Evolutionary conservation across 164 flowering plant genomes (phyloP).

Genomic region (Chimonanthus praecox): DNA sequence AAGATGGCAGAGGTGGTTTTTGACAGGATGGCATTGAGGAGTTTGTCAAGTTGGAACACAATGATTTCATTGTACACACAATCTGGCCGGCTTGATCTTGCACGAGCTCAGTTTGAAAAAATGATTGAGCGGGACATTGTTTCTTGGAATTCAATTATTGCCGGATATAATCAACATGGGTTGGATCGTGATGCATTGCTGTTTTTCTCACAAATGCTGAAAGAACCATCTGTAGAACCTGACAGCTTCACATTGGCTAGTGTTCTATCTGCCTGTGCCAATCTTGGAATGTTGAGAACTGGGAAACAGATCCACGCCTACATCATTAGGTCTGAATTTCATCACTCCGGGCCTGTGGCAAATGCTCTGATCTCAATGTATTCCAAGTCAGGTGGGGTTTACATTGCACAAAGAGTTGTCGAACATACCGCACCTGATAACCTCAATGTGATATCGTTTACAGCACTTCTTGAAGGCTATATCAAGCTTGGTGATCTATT

Average conservation of each 20-base stretch:
- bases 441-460: constrained; percentile 57
- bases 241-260: constrained; percentile 33
- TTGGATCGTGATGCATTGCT: constrained; percentile 19
- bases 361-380: constrained; percentile 87
- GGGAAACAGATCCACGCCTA: constrained; percentile 34
- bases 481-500: constrained; percentile 61
- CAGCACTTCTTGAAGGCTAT: constrained; percentile 78
- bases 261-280: constrained; percentile 46
- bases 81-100: constrained; percentile 47
- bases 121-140: constrained; percentile 25
- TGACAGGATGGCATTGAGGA: constrained; percentile 46
- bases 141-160: constrained; percentile 32
- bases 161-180: constrained; percentile 26
- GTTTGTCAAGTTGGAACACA: constrained; percentile 54
- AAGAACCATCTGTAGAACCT: constrained; percentile 13
- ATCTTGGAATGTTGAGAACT: constrained; percentile 21
- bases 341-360: constrained; percentile 39
- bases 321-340: constrained; percentile 33
- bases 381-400: constrained; percentile 61
- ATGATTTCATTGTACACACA: constrained; percentile 61
- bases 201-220: constrained; percentile 20
- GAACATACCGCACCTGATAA: constrained; percentile 25
- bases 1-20: constrained; percentile 47
- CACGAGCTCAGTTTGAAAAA: constrained; percentile 47
- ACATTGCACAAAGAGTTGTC: constrained; percentile 45